Conservation (phyloP, 2,329 filamentous ascomycete genomes). For the Colletotrichum karsti region DNA sequence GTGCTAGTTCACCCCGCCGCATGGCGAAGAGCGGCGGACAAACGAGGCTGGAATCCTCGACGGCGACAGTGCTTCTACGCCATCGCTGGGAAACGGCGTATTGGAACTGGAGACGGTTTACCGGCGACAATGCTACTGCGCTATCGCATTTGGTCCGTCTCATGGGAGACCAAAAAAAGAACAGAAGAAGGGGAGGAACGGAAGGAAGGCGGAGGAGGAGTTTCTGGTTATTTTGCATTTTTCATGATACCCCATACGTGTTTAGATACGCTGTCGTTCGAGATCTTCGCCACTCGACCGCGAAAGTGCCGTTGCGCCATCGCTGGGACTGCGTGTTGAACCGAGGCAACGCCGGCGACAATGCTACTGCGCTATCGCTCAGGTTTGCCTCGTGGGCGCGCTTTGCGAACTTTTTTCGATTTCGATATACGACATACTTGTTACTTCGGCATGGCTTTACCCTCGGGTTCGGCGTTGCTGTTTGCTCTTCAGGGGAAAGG, state of each 20-base stretch:
- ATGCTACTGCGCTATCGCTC: conserved; percentile 63
- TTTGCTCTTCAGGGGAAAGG: not conserved
- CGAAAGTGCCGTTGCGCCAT: conserved; percentile 66
- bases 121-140: conserved; percentile 62
- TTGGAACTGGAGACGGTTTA: conserved; percentile 49
- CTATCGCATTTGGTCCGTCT: conserved; percentile 48
- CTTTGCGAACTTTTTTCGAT: conserved; percentile 33
- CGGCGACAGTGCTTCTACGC: conserved; percentile 55
- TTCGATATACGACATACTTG: conserved; percentile 4
- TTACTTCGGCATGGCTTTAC: not conserved
- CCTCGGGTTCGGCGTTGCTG: not conserved
- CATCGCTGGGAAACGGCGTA: conserved; percentile 57
- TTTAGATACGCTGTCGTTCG: conserved; percentile 55
- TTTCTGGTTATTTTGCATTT: conserved; percentile 33
- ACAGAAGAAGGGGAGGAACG: not conserved
- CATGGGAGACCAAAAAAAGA: conserved; percentile 24
- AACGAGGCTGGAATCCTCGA: conserved; percentile 35
- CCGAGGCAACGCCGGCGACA: conserved; percentile 57
- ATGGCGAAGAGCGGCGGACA: conserved; percentile 13
- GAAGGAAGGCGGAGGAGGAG: not conserved
- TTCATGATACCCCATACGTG: conserved; percentile 54
- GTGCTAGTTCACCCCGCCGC: conserved; percentile 13
- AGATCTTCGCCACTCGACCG: conserved; percentile 53
- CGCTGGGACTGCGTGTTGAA: conserved; percentile 62
- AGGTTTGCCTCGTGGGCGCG: conserved; percentile 57